phyloP scores from a whole-genome alignment of 768 basidiomycete genomes.

The Dendrothele bispora region DNA sequence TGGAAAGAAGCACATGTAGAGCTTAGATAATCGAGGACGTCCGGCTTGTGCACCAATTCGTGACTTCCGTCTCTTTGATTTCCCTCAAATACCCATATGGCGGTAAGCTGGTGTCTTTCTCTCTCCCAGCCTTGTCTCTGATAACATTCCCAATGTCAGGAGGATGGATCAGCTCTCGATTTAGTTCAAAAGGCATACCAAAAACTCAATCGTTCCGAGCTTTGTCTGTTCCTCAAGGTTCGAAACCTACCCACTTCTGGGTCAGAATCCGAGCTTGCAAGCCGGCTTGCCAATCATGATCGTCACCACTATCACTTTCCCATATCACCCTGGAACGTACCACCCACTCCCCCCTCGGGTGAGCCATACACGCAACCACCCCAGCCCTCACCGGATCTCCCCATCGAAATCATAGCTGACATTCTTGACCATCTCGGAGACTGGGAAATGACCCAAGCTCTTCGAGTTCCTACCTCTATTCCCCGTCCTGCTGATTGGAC shows the following conservation, averaged over 20 bases:
- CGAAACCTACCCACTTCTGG: slow-evolving; percentile 70
- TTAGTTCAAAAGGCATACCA: slow-evolving; percentile 70
- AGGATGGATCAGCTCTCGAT: slow-evolving; percentile 25
- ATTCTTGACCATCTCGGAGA: slow-evolving; percentile 79
- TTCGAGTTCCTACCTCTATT: slow-evolving; percentile 72
- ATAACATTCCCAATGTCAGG: slow-evolving; percentile 16
- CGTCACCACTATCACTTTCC: slow-evolving; percentile 70
- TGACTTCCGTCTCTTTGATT: too few species aligned
- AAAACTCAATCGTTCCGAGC: slow-evolving; percentile 64
- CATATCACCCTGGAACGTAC: slow-evolving; percentile 24
- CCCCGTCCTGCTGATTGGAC: slow-evolving; percentile 69
- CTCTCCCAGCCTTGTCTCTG: too few species aligned
- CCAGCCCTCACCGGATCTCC: slow-evolving; percentile 57
- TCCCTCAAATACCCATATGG: too few species aligned
- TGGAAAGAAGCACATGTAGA: too few species aligned
- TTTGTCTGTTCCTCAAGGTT: slow-evolving; percentile 73
- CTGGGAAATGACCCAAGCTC: slow-evolving; percentile 82
- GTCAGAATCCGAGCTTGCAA: slow-evolving; percentile 61
- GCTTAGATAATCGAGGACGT: too few species aligned
- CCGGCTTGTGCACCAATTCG: too few species aligned
- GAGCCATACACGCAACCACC: slow-evolving; percentile 25
- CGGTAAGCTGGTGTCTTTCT: too few species aligned
- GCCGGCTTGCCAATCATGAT: slow-evolving; percentile 74
- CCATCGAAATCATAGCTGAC: slow-evolving; percentile 72
- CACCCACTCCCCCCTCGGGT: slow-evolving; percentile 21